phyloP scores from a whole-genome alignment of 2,329 filamentous ascomycete genomes.

The Hymenoscyphus infarciens region DNA sequence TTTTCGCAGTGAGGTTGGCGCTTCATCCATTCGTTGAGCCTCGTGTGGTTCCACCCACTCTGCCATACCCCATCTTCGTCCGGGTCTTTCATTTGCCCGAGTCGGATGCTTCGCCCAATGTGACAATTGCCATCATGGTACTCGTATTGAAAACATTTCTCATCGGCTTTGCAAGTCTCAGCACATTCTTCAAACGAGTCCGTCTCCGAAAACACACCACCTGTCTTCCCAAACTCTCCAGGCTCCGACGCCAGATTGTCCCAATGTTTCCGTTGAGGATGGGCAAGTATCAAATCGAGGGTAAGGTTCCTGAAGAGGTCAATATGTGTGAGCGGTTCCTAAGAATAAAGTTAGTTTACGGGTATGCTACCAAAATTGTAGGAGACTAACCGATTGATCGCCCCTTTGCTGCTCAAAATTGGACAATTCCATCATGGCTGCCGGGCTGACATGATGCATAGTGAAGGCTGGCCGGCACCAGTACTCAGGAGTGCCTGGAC shows the following conservation, averaged over 20 bases:
- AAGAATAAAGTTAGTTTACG: constrained; percentile 11
- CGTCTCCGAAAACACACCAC: constrained; percentile 38
- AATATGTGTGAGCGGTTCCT: constrained; percentile 35
- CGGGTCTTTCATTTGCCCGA: constrained; percentile 7
- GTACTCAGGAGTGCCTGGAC: constrained; percentile 31
- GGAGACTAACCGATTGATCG: constrained; percentile 10
- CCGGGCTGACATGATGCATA: constrained; percentile 52
- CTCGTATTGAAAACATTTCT: constrained; percentile 36
- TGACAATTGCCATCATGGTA: constrained; percentile 22
- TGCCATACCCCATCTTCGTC: constrained; percentile 9
- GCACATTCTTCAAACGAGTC: constrained; percentile 44
- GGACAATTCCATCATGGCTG: constrained; percentile 49
- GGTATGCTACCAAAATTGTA: neutral
- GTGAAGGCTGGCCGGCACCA: constrained; percentile 55
- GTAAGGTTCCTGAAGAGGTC: constrained; percentile 50
- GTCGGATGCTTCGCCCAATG: constrained; percentile 12
- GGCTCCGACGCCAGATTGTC: constrained; percentile 46
- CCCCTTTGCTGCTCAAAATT: constrained; percentile 44
- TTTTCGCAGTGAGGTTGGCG: constrained; percentile 9
- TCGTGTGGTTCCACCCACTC: constrained; percentile 15
- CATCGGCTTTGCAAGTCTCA: constrained; percentile 42
- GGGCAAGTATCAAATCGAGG: constrained; percentile 38
- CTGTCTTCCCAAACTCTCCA: constrained; percentile 41
- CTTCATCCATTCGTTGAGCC: constrained; percentile 8
- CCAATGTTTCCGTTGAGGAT: constrained; percentile 44